These are phyloP conservation scores for Hypoxylon cercidicola DNA, from an alignment of 495 filamentous ascomycete genomes.

Conservation along the genomic window DNA sequence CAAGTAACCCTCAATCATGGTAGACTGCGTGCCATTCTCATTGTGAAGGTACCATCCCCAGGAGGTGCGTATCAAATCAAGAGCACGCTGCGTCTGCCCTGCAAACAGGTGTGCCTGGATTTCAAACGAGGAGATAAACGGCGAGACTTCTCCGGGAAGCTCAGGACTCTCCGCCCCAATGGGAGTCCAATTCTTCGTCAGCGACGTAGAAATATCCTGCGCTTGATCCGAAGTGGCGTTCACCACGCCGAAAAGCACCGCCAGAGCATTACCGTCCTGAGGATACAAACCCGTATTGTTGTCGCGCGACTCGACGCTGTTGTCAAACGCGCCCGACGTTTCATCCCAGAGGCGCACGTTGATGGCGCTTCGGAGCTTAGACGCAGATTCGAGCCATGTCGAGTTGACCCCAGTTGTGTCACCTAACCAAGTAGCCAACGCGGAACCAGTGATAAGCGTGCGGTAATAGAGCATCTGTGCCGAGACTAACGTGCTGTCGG, in stretches of 20 bases:
- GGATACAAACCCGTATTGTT: constrained; percentile 52
- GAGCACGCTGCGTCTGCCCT: constrained; percentile 60
- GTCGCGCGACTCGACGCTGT: constrained; percentile 56
- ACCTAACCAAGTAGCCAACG: constrained; percentile 62
- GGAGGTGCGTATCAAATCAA: constrained; percentile 67
- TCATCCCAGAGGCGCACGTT: constrained; percentile 63
- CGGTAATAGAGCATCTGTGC: constrained; percentile 70
- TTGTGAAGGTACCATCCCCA: constrained; percentile 75
- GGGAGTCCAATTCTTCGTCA: constrained; percentile 65
- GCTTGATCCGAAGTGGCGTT: constrained; percentile 38
- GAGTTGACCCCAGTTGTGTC: constrained; percentile 54
- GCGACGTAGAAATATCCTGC: constrained; percentile 56
- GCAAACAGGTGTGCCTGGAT: constrained; percentile 69
- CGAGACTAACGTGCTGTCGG: constrained; percentile 63
- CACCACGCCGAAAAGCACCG: constrained; percentile 52
- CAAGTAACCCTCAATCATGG: constrained; percentile 71
- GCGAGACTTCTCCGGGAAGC: constrained; percentile 67
- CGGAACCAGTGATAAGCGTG: constrained; percentile 59
- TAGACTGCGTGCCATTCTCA: constrained; percentile 69
- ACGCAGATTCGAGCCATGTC: constrained; percentile 56
- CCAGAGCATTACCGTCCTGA: constrained; percentile 65
- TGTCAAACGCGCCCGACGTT: constrained; percentile 64
- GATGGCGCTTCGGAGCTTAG: constrained; percentile 53
- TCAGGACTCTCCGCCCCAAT: constrained; percentile 69
- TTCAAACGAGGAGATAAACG: constrained; percentile 73